Conservation (phyloP, 164 flowering plant genomes). For the Stephania yunnanensis region DNA sequence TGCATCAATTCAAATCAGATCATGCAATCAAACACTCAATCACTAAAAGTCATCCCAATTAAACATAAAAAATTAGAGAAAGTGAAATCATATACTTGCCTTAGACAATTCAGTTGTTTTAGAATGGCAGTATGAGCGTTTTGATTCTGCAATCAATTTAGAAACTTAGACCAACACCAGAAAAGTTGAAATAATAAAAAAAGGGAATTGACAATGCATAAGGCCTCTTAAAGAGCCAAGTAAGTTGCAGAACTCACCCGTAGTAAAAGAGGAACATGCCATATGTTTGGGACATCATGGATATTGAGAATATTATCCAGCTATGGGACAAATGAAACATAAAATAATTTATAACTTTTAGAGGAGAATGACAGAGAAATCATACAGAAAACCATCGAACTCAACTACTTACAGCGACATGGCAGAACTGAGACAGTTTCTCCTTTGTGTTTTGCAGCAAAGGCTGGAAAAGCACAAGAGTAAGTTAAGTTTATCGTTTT, state of each 20-base stretch:
- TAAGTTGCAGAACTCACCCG: conserved; percentile 41
- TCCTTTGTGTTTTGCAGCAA: conserved; percentile 69
- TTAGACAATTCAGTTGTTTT: conserved; percentile 54
- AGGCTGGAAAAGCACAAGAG: conserved; percentile 57
- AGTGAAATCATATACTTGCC: conserved; percentile 37
- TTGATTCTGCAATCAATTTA: conserved; percentile 60
- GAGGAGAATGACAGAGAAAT: background rate
- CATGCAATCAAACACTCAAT: background rate
- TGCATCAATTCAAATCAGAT: background rate
- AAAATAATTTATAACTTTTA: background rate
- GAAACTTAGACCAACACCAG: conserved; percentile 5
- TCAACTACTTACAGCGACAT: conserved; percentile 69
- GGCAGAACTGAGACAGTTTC: conserved; percentile 94
- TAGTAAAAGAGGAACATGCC: conserved; percentile 93
- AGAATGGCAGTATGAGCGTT: conserved; percentile 82
- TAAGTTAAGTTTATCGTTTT: background rate
- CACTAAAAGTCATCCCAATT: background rate
- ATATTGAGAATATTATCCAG: conserved; percentile 75
- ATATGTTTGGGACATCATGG: conserved; percentile 96
- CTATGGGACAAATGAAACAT: conserved; percentile 30
- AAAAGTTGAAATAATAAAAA: conserved; percentile 1
- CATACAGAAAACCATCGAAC: conserved; percentile 9
- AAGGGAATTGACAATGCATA: background rate
- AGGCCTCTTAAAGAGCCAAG: conserved; percentile 7
- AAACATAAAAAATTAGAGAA: background rate